phyloP scores from a whole-genome alignment of 2,329 filamentous ascomycete genomes.

The Sclerotinia minor region DNA sequence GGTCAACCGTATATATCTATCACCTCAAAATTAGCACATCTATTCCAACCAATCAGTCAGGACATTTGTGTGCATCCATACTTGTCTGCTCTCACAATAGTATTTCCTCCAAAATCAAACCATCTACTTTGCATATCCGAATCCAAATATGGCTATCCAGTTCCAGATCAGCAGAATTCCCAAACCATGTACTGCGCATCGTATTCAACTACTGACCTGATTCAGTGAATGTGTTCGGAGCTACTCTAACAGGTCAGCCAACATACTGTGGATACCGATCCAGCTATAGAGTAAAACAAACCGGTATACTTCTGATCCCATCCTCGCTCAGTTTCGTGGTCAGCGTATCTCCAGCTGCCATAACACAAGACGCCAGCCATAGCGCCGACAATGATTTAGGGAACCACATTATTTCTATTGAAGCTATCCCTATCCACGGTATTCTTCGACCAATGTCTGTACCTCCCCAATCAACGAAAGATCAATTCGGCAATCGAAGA shows the following conservation, averaged over 20 bases:
- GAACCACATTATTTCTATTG: conserved; percentile 38
- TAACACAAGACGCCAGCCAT: conserved; percentile 42
- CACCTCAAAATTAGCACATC: conserved; percentile 35
- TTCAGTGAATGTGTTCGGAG: conserved; percentile 83
- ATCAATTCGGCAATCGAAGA: not conserved
- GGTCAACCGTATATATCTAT: conserved; percentile 86
- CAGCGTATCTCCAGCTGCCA: conserved; percentile 42
- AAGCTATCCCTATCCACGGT: conserved; percentile 10
- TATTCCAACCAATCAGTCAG: not conserved
- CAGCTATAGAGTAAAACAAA: conserved; percentile 44
- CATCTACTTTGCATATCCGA: conserved; percentile 97
- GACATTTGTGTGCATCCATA: conserved; percentile 46
- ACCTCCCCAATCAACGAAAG: not conserved
- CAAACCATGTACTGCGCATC: not conserved
- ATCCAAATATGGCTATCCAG: conserved; percentile 83
- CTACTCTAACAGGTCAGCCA: conserved; percentile 48
- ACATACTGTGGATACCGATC: not conserved
- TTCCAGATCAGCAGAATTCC: conserved; percentile 26
- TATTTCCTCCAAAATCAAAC: conserved; percentile 98
- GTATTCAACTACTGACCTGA: conserved; percentile 57
- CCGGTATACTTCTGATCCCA: conserved; percentile 64
- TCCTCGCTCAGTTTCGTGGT: conserved; percentile 42
- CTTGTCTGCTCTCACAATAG: conserved; percentile 74
- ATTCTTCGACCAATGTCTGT: not conserved
- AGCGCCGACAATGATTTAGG: conserved; percentile 35